A percentile compares a stretch with the other conserved stretches of the same genome.
Evolutionary conservation across 768 basidiomycete genomes (phyloP).

Genomic region (Paxillus rubicundulus): DNA sequence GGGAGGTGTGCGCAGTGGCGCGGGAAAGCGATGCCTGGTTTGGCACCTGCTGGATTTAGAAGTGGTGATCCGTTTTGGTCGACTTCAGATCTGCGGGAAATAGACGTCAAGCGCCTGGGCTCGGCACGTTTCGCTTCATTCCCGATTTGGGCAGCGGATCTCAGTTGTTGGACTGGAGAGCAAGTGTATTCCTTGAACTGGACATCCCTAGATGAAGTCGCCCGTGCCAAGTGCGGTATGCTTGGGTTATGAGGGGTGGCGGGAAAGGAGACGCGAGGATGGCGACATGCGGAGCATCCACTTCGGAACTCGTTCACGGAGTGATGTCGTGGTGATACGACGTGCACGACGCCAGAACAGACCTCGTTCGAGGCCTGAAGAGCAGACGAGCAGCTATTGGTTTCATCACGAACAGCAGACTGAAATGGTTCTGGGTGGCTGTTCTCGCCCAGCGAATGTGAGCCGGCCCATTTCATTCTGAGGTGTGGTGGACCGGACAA

Average conservation of each 20-base stretch:
- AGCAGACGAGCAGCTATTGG: conserved; percentile 1
- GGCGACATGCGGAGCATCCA: conserved; percentile 28
- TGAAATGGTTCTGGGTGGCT: conserved; percentile 5
- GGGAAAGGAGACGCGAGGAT: conserved; percentile 13
- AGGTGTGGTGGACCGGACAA: conserved; percentile 5
- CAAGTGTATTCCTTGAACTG: neutral
- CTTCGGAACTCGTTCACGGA: conserved; percentile 23
- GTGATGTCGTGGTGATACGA: conserved; percentile 4
- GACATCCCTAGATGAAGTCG: neutral
- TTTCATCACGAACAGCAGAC: conserved; percentile 2
- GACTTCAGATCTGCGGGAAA: neutral
- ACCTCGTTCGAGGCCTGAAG: neutral
- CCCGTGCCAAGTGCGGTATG: neutral
- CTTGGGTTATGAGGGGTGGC: conserved; percentile 13
- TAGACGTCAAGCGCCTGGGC: neutral
- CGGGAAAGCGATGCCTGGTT: conserved; percentile 10
- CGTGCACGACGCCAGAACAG: conserved; percentile 1
- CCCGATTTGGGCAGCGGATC: neutral
- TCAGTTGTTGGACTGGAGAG: neutral
- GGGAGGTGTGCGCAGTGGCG: conserved; percentile 9
- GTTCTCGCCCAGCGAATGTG: conserved; percentile 7
- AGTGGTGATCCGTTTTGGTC: conserved; percentile 22
- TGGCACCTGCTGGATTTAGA: neutral
- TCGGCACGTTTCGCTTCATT: conserved; percentile 11
- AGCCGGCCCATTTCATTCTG: conserved; percentile 18